Evolutionary conservation across 148 eudicot species (phyloP), one percentile per base, ranked within the genome.

Genomic region (Drosera capensis): DNA sequence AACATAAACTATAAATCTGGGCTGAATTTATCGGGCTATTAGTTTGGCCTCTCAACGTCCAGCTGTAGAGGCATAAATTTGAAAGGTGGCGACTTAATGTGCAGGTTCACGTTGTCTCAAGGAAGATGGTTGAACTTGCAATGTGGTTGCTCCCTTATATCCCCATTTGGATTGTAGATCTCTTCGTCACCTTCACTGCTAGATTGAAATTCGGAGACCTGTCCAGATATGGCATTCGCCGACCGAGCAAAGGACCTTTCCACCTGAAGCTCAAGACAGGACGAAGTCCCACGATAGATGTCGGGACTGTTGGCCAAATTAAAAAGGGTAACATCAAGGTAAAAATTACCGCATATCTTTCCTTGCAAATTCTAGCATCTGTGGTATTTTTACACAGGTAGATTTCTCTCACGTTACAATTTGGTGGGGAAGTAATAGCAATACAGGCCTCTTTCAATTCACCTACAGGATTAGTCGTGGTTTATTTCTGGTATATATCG

Each of bases 41-140:
- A n/a, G n/a, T n/a, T n/a, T n/a, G n/a, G n/a, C n/a, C n/a, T n/a
- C n/a, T n/a, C n/a, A n/a, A n/a, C n/a, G n/a, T n/a, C n/a, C n/a
- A n/a, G n/a, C n/a, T n/a, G n/a, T n/a, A n/a, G n/a, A n/a, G n/a
- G n/a, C n/a, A n/a, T n/a, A n/a, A n/a, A n/a, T n/a, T n/a, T n/a
- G n/a, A n/a, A n/a, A 9, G 13, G 20, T 36, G 18, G 22, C 49
- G 15, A 8, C 6, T 38, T 29, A 11, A 20, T 12, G 22, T 54
- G 58, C 45, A 69, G 74, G 15, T 69, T 5, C 74, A 69, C 51
- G 66, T 64, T 23, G 43, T 56, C 3, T 18, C 62, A 21, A 51
- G 49, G 30, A 43, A 29, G 12, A 50, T 59, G 40, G 15, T 69
- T 3, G 35, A 30, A 15, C 41, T 53, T 1, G 74, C 55, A 20